Evolutionary conservation across 371 early-diverging fungal genomes (phyloP), one percentile per base, ranked within the genome.

Genomic region (Umbelopsis sp.): DNA sequence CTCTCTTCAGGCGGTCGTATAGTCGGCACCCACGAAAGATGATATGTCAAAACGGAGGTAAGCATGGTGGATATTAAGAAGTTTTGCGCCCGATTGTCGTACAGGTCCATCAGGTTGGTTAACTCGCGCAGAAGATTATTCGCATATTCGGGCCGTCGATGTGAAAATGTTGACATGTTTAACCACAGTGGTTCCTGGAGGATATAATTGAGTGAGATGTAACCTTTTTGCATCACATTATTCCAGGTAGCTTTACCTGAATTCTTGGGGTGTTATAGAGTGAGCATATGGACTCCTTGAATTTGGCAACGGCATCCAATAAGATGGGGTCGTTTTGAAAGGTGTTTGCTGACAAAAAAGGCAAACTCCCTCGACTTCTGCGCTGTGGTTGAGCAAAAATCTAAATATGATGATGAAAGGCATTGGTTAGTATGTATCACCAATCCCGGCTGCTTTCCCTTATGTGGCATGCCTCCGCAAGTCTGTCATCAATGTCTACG

Each of bases 21-120:
- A 0, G 87, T 88, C 37, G 86, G 85, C 8, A 89, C 88, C 90
- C 90, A 89, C 8, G 88, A 86, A 7, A 87, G 65, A 70, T 89
- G 90, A 63, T 87, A 79, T 68, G 80, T 80, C 32, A 89, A 66
- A 1, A 88, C 85, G 3, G 82, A 81, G 2, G 90, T 84, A 14
- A 89, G 70, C 52, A 85, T 70, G 3, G 84, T 85, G 0, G 88
- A 86, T 3, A 89, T 76, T 5, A 86, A 80, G 57, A 74, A 80
- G 63, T 83, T 72, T 11, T 77, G 70, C 2, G 72, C 50, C 41
- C 76, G 76, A 41, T 75, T 80, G 57, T 86, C 78, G 67, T 70
- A 80, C 37, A 78, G 76, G 4, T 80, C 76, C 67, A 89, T 74
- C 18, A 89, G 71, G 62, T 75, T 73, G 67, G 78, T 69, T 9